Base-by-base conservation (phyloP, 2,329 filamentous ascomycete species). In the Neopestalotiopsis rosae region DNA sequence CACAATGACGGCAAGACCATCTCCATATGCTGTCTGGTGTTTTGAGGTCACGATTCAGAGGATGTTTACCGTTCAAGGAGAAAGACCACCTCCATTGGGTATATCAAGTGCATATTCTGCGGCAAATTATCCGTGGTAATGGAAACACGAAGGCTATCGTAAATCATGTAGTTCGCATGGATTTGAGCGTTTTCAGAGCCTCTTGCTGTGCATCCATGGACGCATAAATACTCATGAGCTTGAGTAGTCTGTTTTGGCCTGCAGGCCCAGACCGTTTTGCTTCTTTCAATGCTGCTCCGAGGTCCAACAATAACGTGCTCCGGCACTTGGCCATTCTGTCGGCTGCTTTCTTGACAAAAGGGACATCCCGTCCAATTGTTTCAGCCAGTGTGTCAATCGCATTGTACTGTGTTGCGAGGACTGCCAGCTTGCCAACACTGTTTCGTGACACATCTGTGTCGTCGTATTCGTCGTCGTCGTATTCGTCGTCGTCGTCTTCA, bases 241-340 rank as follows among this genome's bases (percentile, higher is more conserved):
- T 85, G n/a, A 90, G 70, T 1, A 88, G 72, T 63, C 85, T 82
- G 4, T 78, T 74, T 61, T 85, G 83, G 0, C 83, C 86, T 20
- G 76, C 79, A 0, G 72, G 58, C 0, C 85, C 85, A 0, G 83
- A 82, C 67, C 81, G 84, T 30, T 78, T 80, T 0, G 80, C 79
- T 67, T 83, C 82, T 69, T 80, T 82, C 40, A 81, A 64, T 0
- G 88, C 87, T 28, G 86, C 84, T 58, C 82, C 82, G 20, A 90
- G 76, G 64, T 90, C 88, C 4, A 90, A 77, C 9, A 90, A 76
- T 28, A 90, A 79, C 0, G 87, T 90, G 71, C 86, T 88, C 65
- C 87, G 83, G 71, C 88, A 90, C 66, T 84, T 81, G 2, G 77
- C 76, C 68, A 89, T 78, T 49, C 87, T 83, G 67, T 88, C 87